These are phyloP conservation scores for Moesziomyces antarcticus DNA, from an alignment of 1,284 basidiomycete genomes.

Conservation along the genomic window DNA sequence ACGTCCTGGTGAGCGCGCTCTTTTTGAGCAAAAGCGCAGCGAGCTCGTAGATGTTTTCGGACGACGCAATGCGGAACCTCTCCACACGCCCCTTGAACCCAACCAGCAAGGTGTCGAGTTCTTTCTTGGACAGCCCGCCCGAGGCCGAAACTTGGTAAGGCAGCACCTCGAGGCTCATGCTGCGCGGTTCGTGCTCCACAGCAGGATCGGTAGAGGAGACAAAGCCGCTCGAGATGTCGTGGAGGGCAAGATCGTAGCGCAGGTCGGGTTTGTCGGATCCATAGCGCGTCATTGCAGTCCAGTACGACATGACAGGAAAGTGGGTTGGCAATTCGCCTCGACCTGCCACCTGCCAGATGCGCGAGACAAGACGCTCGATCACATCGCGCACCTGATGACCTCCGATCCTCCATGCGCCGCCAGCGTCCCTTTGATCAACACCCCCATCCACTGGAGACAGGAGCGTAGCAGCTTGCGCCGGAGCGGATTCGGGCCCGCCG, in stretches of 20 bases:
- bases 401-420: slow-evolving; percentile 76
- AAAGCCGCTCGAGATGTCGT: slow-evolving; percentile 42
- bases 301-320: slow-evolving; percentile 58
- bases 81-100: slow-evolving; percentile 46
- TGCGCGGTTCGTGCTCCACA: neutral
- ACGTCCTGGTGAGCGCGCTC: slow-evolving; percentile 35
- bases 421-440: slow-evolving; percentile 24
- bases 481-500: slow-evolving; percentile 73
- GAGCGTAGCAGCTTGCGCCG: neutral
- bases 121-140: slow-evolving; percentile 46
- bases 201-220: slow-evolving; percentile 10
- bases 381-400: slow-evolving; percentile 57
- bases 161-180: slow-evolving; percentile 42
- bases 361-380: slow-evolving; percentile 53
- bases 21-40: slow-evolving; percentile 56
- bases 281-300: slow-evolving; percentile 70
- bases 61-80: slow-evolving; percentile 44
- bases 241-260: slow-evolving; percentile 76
- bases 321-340: slow-evolving; percentile 71
- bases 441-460: neutral
- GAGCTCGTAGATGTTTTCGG: slow-evolving; percentile 44
- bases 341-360: slow-evolving; percentile 78
- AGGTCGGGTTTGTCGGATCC: slow-evolving; percentile 96
- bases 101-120: slow-evolving; percentile 39
- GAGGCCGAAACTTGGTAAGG: slow-evolving; percentile 27